Base-by-base conservation (phyloP, 306 rosid species). In the Pyrus bretschneideri region DNA sequence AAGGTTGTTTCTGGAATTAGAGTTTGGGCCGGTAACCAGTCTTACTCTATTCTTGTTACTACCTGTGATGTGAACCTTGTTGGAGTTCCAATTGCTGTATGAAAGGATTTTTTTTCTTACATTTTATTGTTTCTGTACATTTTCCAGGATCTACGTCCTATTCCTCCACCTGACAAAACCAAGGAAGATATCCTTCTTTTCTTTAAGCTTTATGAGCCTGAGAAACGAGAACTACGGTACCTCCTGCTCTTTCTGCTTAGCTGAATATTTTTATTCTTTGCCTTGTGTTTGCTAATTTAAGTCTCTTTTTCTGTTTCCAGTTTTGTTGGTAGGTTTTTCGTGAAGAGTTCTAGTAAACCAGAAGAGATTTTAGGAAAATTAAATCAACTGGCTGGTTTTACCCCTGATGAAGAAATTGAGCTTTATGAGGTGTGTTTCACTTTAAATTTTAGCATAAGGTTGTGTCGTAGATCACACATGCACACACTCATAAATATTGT, bases 161-260 rank as follows among this genome's bases (percentile, higher is more conserved):
- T 95, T 78, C 70, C 88, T 83, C 99, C 87, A 13, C 91, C 87
- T 4, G 92, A 78, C 74, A 95, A 85, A 82, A 81, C 86, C 38
- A 95, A 89, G 83, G 99, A 95, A 9, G 95, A 95, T 44, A 80
- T 91, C 69, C 78, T 94, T 5, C 89, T 92, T 45, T 94, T 94
- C 85, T 89, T 94, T 76, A 94, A 94, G 86, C 83, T 90, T 71
- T 94, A 92, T 85, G 90, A 90, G 69, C 98, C 96, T 69, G 83
- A 83, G 72, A 84, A 75, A 79, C 85, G 81, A 78, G 88, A 85
- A 85, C 89, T 94, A 76, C 82, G 98, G 98, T 94, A 88, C 21
- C 6, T 58, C 2, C 49, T 35, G 52, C 72, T 70, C 76, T 73
- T 55, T 73, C 77, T 82, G 63, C 51, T 69, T 29, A 10, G 58